Conservation (phyloP, 768 basidiomycete species). For the Tephrocybe sp. region DNA sequence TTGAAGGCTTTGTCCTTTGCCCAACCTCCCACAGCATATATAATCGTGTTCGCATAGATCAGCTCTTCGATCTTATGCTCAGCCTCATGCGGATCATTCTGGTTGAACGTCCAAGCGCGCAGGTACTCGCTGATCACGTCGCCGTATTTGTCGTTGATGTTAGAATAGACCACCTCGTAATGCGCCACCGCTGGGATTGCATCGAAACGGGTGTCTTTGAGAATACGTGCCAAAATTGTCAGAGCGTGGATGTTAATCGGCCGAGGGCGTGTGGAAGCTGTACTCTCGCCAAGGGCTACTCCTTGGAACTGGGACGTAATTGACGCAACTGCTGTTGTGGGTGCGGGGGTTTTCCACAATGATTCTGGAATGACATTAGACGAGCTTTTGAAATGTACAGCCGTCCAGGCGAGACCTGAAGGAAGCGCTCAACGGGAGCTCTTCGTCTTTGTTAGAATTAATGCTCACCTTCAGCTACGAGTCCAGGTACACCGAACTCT, state of each 20-base stretch:
- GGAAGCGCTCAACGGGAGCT: not conserved
- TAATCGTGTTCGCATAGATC: constrained; percentile 48
- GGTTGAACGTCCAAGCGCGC: constrained; percentile 43
- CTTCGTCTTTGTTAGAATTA: not conserved
- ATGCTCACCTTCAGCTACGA: constrained; percentile 60
- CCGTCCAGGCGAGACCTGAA: constrained; percentile 56
- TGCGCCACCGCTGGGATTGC: constrained; percentile 11
- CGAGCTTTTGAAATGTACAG: constrained; percentile 42
- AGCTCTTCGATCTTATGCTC: constrained; percentile 62
- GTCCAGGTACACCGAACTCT: constrained; percentile 59
- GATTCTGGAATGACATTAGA: constrained; percentile 30
- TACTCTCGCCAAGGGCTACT: not conserved
- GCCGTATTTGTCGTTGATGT: constrained; percentile 34
- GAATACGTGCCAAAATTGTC: constrained; percentile 53
- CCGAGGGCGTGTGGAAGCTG: not conserved
- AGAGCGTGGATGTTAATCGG: constrained; percentile 41
- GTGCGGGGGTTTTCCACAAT: constrained; percentile 17
- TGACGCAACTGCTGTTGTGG: constrained; percentile 1
- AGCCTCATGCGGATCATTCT: constrained; percentile 32
- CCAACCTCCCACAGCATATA: constrained; percentile 59
- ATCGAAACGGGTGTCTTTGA: constrained; percentile 45
- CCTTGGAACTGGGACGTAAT: constrained; percentile 5
- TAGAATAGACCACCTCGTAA: constrained; percentile 28
- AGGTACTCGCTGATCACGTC: constrained; percentile 40
- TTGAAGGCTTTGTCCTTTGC: constrained; percentile 39